Conservation (phyloP, 805 yeast genomes). For the Candida chilensis region DNA sequence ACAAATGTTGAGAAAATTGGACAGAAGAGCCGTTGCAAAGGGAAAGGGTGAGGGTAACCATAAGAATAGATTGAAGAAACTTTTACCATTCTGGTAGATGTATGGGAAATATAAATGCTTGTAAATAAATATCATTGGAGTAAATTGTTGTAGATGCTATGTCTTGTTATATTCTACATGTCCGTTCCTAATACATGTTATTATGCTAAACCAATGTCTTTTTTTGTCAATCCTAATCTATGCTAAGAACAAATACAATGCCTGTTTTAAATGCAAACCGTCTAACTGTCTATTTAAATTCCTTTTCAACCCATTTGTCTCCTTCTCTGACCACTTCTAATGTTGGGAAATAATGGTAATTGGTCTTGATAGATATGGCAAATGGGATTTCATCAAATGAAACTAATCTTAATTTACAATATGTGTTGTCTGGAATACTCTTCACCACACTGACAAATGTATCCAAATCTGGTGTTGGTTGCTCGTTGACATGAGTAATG, state of each 20-base stretch:
- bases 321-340: conserved; percentile 20
- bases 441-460: conserved; percentile 61
- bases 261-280: too few relatives aligned
- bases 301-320: conserved; percentile 35
- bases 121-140: background rate
- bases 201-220: too few relatives aligned
- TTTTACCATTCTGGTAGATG: conserved; percentile 34
- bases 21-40: conserved; percentile 47
- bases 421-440: conserved; percentile 67
- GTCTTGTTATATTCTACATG: too few relatives aligned
- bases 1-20: conserved; percentile 46
- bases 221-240: too few relatives aligned
- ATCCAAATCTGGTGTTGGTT: conserved; percentile 60
- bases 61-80: conserved; percentile 46
- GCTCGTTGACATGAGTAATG: conserved; percentile 82
- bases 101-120: background rate
- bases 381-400: conserved; percentile 82
- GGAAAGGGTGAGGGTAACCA: conserved; percentile 42
- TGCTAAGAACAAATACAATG: too few relatives aligned
- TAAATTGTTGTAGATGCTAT: background rate
- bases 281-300: conserved; percentile 27
- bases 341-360: conserved; percentile 79
- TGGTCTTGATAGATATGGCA: conserved; percentile 79
- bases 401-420: conserved; percentile 72
- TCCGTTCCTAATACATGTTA: too few relatives aligned